Base-by-base conservation (phyloP, 129 eudicot species). In the Escallonia rubra region DNA sequence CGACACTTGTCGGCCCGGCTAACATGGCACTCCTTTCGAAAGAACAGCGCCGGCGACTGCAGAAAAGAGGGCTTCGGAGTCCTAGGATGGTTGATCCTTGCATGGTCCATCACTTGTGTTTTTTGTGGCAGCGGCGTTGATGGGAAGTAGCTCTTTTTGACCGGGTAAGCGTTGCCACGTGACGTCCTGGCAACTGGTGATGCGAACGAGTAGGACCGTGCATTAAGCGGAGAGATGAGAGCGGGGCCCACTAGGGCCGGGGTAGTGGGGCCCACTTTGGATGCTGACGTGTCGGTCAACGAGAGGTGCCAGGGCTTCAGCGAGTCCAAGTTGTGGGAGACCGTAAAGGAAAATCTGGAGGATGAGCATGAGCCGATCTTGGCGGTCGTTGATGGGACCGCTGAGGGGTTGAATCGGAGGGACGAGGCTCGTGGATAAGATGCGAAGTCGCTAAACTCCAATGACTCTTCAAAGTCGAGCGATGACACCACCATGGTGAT, bases 271-370 rank as follows among this genome's bases (percentile, higher is more conserved):
- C 96, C 95, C 41, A 94, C 93, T 65, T 87, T 94, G 46, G 93
- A 86, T 1, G 90, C 76, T 38, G 96, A 75, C 34, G 93, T 77
- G 69, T 81, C 90, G 1, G 93, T 70, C 57, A 90, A 50, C 4
- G 90, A 76, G 44, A 94, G 95, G 77, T 89, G 85, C 99, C 99
- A 94, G 3, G 99, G 99, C 71, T 94, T 94, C 74, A 94, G 79
- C 1, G 99, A 87, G 85, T 94, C 97, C 10, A 82, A 68, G 54
- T 83, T 82, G 70, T 87, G 99, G 7, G 95, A 78, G 16, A 94
- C 99, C 0, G 93, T 87, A 82, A 94, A 94, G 74, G 99, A 75
- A 71, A 94, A 94, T 2, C 99, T 80, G 2, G 99, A 86, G 12
- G 99, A 94, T 0, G 99, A 74, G 66, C 87, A 84, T 0, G 95